Evolutionary conservation across 2,329 filamentous ascomycete species (phyloP).

Genomic region (Epichloe brachyelytri): DNA sequence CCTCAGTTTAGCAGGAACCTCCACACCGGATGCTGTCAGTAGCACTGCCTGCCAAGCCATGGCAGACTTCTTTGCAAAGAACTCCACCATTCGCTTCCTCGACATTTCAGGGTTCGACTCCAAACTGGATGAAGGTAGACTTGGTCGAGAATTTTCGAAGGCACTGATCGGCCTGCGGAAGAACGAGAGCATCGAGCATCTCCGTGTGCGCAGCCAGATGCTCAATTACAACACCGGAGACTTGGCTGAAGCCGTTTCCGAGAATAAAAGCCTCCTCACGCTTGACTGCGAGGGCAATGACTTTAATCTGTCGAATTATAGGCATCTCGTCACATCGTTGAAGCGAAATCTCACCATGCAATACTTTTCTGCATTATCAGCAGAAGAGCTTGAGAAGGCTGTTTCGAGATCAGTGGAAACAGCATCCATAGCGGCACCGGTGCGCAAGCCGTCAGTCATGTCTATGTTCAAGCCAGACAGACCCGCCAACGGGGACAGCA

Average conservation of each 20-base stretch:
- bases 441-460: slow-evolving; percentile 22
- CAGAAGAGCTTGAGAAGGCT: slow-evolving; percentile 21
- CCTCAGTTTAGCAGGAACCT: slow-evolving; percentile 41
- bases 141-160: slow-evolving; percentile 39
- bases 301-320: slow-evolving; percentile 38
- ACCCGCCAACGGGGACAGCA: slow-evolving; percentile 14
- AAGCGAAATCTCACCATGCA: slow-evolving; percentile 29
- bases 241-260: slow-evolving; percentile 34
- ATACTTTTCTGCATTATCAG: slow-evolving; percentile 30
- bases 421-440: slow-evolving; percentile 14
- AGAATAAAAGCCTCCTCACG: slow-evolving; percentile 35
- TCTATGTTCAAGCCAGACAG: slow-evolving; percentile 22
- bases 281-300: slow-evolving; percentile 43
- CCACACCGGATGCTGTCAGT: slow-evolving; percentile 33
- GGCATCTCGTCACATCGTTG: slow-evolving; percentile 32
- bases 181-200: slow-evolving; percentile 33
- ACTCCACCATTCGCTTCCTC: slow-evolving; percentile 37
- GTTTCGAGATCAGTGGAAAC: slow-evolving; percentile 22
- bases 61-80: slow-evolving; percentile 37
- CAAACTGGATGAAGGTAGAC: slow-evolving; percentile 43
- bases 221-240: slow-evolving; percentile 40
- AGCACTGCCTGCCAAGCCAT: slow-evolving; percentile 34
- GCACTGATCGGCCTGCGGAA: slow-evolving; percentile 33
- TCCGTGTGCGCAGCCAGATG: slow-evolving; percentile 43
- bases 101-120: slow-evolving; percentile 45